Conservation (phyloP, 164 flowering plant genomes). For the Stephania japonica region DNA sequence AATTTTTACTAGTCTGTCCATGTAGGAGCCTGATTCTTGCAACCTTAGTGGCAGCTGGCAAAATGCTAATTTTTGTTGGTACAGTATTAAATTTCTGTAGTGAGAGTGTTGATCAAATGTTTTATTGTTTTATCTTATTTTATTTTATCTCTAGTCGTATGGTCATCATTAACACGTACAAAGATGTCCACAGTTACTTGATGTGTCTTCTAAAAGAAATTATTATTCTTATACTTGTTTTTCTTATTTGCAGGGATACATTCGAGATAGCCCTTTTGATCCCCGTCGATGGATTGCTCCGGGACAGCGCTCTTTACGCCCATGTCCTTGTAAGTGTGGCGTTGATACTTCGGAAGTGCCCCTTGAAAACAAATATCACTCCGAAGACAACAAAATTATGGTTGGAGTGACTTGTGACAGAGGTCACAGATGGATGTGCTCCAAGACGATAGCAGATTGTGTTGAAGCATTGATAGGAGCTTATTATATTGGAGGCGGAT, state of each 20-base stretch:
- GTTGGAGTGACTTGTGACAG: slow-evolving; percentile 68
- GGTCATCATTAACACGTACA: too few species aligned
- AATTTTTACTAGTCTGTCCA: too few species aligned
- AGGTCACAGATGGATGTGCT: slow-evolving; percentile 91
- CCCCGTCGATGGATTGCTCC: slow-evolving; percentile 95
- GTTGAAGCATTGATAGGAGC: slow-evolving; percentile 94
- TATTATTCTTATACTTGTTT: too few species aligned
- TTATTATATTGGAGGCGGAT: slow-evolving; percentile 73
- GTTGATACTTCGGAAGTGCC: slow-evolving; percentile 73
- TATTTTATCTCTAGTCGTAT: too few species aligned
- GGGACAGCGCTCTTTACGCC: slow-evolving; percentile 59
- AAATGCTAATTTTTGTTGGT: too few species aligned
- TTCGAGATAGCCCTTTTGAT: slow-evolving; percentile 79
- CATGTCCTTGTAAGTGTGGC: slow-evolving; percentile 64
- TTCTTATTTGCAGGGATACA: slow-evolving; percentile 47
- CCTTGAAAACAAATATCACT: slow-evolving; percentile 34
- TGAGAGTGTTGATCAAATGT: too few species aligned
- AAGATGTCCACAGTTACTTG: too few species aligned
- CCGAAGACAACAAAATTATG: slow-evolving; percentile 40
- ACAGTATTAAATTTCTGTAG: too few species aligned
- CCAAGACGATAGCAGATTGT: slow-evolving; percentile 87
- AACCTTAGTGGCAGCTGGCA: too few species aligned
- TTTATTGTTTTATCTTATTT: too few species aligned
- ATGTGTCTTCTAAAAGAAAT: too few species aligned
- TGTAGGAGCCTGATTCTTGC: too few species aligned